Conservation (phyloP, 371 early-diverging fungal genomes). For the Zychaea mexicana region DNA sequence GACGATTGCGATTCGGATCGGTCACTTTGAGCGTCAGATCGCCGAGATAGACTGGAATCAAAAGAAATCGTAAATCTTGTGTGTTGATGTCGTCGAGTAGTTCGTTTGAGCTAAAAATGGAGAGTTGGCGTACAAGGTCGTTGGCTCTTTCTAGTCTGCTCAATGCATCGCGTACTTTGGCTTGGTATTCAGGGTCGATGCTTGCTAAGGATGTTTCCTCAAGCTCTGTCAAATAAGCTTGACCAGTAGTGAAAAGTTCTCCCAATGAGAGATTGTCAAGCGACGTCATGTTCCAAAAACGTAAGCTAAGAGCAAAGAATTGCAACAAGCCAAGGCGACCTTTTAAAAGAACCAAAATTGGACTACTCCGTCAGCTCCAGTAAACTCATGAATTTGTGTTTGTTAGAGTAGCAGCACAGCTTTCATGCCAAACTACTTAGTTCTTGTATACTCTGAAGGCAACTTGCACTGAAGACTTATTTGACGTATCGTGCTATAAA, state of each 20-base stretch:
- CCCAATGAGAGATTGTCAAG: slow-evolving; percentile 35
- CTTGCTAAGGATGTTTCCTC: slow-evolving; percentile 49
- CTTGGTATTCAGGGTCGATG: slow-evolving; percentile 52
- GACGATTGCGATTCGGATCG: slow-evolving; percentile 39
- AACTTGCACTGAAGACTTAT: too few relatives aligned
- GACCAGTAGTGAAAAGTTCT: slow-evolving; percentile 36
- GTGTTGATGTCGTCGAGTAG: slow-evolving; percentile 86
- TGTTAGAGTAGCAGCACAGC: too few relatives aligned
- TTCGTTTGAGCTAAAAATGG: slow-evolving; percentile 88
- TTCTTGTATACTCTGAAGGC: too few relatives aligned
- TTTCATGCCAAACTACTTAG: too few relatives aligned
- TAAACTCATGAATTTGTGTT: too few relatives aligned
- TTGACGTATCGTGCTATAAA: too few relatives aligned
- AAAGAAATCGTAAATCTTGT: slow-evolving; percentile 74
- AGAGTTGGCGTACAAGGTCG: slow-evolving; percentile 57
- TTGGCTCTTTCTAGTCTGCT: slow-evolving; percentile 48
- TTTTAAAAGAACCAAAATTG: too few relatives aligned
- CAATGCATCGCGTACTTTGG: slow-evolving; percentile 51
- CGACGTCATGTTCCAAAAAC: too few relatives aligned
- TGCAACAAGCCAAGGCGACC: too few relatives aligned
- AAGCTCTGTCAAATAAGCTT: slow-evolving; percentile 26
- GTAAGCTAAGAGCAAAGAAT: too few relatives aligned
- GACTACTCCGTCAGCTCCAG: too few relatives aligned
- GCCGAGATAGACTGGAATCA: slow-evolving; percentile 80
- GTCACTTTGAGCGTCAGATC: slow-evolving; percentile 62